These are phyloP conservation scores for Fusarium devonianum DNA, from an alignment of 2,329 filamentous ascomycete species.

Conservation along the genomic window DNA sequence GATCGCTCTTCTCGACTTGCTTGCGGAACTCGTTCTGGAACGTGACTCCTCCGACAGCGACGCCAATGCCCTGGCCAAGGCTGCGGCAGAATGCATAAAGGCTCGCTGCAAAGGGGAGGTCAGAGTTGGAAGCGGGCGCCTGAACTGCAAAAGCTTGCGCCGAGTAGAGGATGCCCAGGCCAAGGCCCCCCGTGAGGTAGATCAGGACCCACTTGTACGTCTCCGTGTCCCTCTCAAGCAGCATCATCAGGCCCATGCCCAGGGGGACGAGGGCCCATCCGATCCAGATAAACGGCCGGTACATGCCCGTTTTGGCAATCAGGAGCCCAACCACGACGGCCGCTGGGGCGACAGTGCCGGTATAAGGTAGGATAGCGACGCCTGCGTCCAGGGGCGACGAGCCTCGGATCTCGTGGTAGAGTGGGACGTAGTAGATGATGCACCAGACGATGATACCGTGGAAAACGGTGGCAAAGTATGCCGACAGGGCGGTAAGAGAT, in stretches of 20 bases:
- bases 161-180: constrained; percentile 70
- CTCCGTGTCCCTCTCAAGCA: constrained; percentile 57
- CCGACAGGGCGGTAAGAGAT: constrained; percentile 33
- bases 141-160: constrained; percentile 69
- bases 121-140: constrained; percentile 53
- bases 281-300: constrained; percentile 66
- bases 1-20: constrained; percentile 56
- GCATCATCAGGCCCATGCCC: constrained; percentile 63
- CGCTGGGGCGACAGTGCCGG: constrained; percentile 69
- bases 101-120: constrained; percentile 58
- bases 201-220: constrained; percentile 67
- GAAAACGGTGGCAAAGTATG: constrained; percentile 34
- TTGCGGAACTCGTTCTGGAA: constrained; percentile 71
- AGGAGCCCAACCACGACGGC: constrained; percentile 62
- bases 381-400: constrained; percentile 43
- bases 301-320: constrained; percentile 64
- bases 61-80: constrained; percentile 70
- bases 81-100: constrained; percentile 69
- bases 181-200: constrained; percentile 65
- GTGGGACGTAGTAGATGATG: constrained; percentile 32
- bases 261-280: constrained; percentile 69
- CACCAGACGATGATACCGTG: constrained; percentile 37
- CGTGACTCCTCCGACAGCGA: constrained; percentile 71
- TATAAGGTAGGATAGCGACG: constrained; percentile 64
- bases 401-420: constrained; percentile 35